phyloP scores from a whole-genome alignment of 306 rosid species.

The Nissolia schottii region DNA sequence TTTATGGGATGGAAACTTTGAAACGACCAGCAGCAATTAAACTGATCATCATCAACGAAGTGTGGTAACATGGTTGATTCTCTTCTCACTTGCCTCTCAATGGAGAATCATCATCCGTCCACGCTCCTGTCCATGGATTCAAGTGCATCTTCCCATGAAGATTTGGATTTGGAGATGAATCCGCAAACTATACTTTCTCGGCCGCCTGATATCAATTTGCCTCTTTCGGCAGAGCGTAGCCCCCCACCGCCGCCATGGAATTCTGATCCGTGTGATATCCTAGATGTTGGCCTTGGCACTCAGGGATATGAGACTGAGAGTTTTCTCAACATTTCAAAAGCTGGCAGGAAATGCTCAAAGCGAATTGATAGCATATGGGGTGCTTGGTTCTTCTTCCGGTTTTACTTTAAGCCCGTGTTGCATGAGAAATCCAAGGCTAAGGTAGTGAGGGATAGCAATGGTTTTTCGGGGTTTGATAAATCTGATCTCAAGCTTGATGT shows the following conservation, averaged over 20 bases:
- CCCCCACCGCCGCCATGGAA: slow-evolving; percentile 55
- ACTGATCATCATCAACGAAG: slow-evolving; percentile 32
- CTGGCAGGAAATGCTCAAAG: slow-evolving; percentile 47
- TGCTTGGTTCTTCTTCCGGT: slow-evolving; percentile 63
- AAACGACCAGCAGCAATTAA: slow-evolving; percentile 34
- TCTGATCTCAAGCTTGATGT: slow-evolving; percentile 60
- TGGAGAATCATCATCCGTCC: slow-evolving; percentile 54
- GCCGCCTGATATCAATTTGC: slow-evolving; percentile 65
- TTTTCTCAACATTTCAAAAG: slow-evolving; percentile 41
- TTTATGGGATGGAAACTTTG: slow-evolving; percentile 43
- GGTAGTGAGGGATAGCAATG: slow-evolving; percentile 38
- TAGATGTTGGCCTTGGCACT: slow-evolving; percentile 49
- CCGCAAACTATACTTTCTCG: slow-evolving; percentile 39
- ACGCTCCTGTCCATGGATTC: slow-evolving; percentile 62
- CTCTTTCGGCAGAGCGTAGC: slow-evolving; percentile 48
- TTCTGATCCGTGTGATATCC: slow-evolving; percentile 41
- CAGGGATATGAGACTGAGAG: slow-evolving; percentile 50
- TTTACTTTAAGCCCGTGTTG: slow-evolving; percentile 60
- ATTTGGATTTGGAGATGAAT: slow-evolving; percentile 54
- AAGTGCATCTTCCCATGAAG: slow-evolving; percentile 48
- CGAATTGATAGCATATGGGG: slow-evolving; percentile 61
- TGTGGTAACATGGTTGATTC: slow-evolving; percentile 51
- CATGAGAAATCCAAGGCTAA: slow-evolving; percentile 48
- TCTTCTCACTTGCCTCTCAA: slow-evolving; percentile 47
- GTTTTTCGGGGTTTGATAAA: slow-evolving; percentile 48